Evolutionary conservation across 306 rosid species (phyloP), one percentile per base, ranked within the genome.

Genomic region (Cicer bijugum): DNA sequence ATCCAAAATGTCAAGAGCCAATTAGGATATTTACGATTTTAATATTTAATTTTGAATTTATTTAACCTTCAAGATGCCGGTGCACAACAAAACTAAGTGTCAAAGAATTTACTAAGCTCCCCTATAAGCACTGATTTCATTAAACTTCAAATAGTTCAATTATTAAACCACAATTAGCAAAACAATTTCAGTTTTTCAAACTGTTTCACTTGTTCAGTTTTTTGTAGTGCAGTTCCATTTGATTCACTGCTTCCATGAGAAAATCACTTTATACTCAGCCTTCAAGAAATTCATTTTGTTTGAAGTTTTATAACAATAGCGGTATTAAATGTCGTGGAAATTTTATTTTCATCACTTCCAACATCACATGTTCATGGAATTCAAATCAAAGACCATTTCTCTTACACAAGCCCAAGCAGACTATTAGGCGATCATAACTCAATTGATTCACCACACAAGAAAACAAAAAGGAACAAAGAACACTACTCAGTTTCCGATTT

Each of bases 401-500:
- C 48, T 12, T 77, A 68, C 61, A 39, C 43, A 76, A 67, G 4
- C 16, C 42, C 60, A 63, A 58, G 35, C 57, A 69, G 40, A 69
- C 39, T 74, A 74, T 7, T 58, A 61, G 78, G 69, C 70, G 71
- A 66, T 76, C 81, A 80, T 80, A 75, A 73, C 28, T 73, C 81
- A 57, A 65, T 57, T 60, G 76, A 50, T 15, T 55, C 77, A 66
- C 50, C 81, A 38, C 15, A 58, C 19, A 1, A 2, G 48, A 70
- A 39, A 75, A 75, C 33, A 38, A 64, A 57, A 74, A 38, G 2
- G 56, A 65, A 65, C 17, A 8, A n/a, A 8, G 23, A 65, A 65
- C 71, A 59, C 17, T 6, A 35, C 17, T 59, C 66, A 33, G 60
- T 53, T 53, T 10, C 0, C 33, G 19, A n/a, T 12, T 35, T 59